Evolutionary conservation across 345 rosid species (phyloP).

Genomic region (Salix exigua): DNA sequence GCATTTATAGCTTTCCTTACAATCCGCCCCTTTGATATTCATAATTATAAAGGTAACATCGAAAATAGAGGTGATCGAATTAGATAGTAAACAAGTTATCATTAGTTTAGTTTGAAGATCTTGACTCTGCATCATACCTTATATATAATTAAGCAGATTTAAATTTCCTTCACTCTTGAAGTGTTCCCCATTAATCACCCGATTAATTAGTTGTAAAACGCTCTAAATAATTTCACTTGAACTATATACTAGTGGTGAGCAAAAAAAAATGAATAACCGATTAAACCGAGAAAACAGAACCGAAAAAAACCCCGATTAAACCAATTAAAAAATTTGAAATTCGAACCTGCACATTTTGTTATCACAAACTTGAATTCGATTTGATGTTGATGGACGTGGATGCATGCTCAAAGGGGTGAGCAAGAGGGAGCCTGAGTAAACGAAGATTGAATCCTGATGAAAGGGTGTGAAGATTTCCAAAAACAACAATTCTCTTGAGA

Average conservation of each 20-base stretch:
- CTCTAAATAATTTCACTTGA: not conserved
- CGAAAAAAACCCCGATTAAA: too few species aligned
- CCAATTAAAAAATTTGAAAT: too few species aligned
- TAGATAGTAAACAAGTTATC: not conserved
- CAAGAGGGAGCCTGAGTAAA: not conserved
- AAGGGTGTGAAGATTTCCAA: not conserved
- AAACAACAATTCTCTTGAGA: too few species aligned
- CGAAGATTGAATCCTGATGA: not conserved
- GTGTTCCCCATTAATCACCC: too few species aligned
- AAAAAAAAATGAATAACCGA: too few species aligned
- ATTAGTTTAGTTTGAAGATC: not conserved
- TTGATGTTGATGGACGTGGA: not conserved
- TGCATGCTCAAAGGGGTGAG: not conserved
- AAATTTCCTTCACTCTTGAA: too few species aligned
- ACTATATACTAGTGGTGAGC: too few species aligned
- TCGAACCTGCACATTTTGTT: not conserved
- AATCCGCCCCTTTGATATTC: not conserved
- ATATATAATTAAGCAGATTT: too few species aligned
- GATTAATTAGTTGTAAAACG: too few species aligned
- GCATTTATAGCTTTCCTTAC: not conserved
- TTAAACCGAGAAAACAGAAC: too few species aligned
- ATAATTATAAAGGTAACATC: too few species aligned
- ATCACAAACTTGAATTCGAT: not conserved
- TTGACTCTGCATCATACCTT: not conserved
- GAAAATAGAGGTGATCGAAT: not conserved